phyloP scores from a whole-genome alignment of 163 green algal genomes.

The Coccomyxa subellipsoidea region DNA sequence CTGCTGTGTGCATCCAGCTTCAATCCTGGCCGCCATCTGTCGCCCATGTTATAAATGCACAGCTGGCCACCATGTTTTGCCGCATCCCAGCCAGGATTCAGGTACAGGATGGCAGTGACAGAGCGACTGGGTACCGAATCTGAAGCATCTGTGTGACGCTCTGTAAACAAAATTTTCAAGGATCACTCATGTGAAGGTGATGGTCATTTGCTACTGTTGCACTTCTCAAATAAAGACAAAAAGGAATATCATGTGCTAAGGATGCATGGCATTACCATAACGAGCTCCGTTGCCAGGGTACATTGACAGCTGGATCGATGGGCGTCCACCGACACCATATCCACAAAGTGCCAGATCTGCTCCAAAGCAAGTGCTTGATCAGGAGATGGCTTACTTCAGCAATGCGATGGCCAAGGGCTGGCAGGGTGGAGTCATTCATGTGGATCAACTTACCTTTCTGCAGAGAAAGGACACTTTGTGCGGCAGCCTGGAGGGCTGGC shows the following conservation, averaged over 20 bases:
- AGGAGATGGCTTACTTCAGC: not conserved
- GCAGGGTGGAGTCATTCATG: not conserved
- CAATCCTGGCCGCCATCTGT: not conserved
- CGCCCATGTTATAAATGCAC: not conserved
- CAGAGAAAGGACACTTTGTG: not conserved
- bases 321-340: not conserved
- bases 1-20: not conserved
- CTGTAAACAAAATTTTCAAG: not conserved
- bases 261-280: not conserved
- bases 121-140: not conserved
- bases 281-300: not conserved
- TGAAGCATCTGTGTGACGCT: not conserved
- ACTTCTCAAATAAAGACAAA: too few relatives aligned
- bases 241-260: not conserved
- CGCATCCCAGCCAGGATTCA: not conserved
- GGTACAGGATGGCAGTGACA: slow-evolving; percentile 3
- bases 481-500: not conserved
- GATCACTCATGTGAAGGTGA: too few relatives aligned
- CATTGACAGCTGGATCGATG: not conserved
- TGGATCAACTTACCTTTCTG: not conserved
- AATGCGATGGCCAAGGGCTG: too few relatives aligned
- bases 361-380: not conserved
- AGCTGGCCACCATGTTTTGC: not conserved
- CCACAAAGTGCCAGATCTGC: not conserved
- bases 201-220: too few relatives aligned